Evolutionary conservation across 345 rosid species (phyloP), one percentile per base, ranked within the genome.

Genomic region (Eucalyptus camaldulensis): DNA sequence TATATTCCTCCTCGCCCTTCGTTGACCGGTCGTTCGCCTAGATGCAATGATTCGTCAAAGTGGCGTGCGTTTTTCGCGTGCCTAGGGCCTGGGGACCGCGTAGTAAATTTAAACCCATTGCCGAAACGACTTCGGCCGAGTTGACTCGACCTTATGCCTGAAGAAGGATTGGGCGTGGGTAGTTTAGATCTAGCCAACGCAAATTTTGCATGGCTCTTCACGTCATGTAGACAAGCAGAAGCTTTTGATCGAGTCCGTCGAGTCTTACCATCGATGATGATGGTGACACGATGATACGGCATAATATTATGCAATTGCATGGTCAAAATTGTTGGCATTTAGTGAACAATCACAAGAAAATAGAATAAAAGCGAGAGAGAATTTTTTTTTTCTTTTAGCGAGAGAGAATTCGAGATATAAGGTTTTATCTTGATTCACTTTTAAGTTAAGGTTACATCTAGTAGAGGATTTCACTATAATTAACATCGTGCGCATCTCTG

Each of bases 101-200:
- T 15, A 16, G 37, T 16, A 21, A 16, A 16, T 69, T 17, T 17
- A 0, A 2, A 10, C 25, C 1, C 44, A 9, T 76, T 37, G 45
- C 47, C 47, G 14, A 76, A 19, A 72, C 22, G 21, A 37, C 81
- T 33, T 37, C 2, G 8, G 11, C 76, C 21, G 76, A n/a, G 76
- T n/a, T 65, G 76, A 65, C 76, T n/a, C 37, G 37, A 7, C 37
- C 76, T 14, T 0, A 27, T 2, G 15, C 76, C 76, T 0, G 8
- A 0, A 65, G 17, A 2, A 29, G 76, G 4, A 65, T 31, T 4
- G 21, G 10, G 10, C 19, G 21, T n/a, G 33, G 40, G 37, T 15
- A n/a, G 40, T 65, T 65, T 4, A 14, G 76, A 65, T 65, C 21
- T n/a, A 65, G 76, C 76, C 76, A 14, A 7, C 80, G 80, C 44